These are phyloP conservation scores for Fusarium proliferatum DNA, from an alignment of 2,329 filamentous ascomycete species.

Conservation along the genomic window DNA sequence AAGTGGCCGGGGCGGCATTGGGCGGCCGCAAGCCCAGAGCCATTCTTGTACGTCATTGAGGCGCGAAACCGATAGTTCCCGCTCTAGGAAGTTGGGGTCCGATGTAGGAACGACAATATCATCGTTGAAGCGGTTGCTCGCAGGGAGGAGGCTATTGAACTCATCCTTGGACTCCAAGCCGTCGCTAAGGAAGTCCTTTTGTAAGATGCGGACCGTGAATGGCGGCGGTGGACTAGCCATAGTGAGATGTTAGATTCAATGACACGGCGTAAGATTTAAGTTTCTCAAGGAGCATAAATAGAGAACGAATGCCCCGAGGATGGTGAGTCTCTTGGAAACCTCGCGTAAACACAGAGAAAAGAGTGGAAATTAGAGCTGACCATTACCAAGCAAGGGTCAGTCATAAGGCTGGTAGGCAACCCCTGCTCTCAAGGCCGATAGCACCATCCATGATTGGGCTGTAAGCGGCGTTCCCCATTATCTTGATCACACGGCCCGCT, in stretches of 20 bases:
- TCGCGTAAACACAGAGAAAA: not conserved
- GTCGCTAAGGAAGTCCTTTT: not conserved
- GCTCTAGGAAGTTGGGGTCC: conserved; percentile 30
- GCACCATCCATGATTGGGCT: not conserved
- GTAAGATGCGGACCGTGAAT: conserved; percentile 20
- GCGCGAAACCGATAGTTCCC: conserved; percentile 29
- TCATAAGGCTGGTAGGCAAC: conserved; percentile 23
- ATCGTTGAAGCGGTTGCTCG: conserved; percentile 26
- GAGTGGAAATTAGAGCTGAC: conserved; percentile 15
- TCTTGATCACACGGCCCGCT: not conserved
- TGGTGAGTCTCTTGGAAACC: not conserved
- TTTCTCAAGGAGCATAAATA: not conserved
- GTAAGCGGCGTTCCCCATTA: not conserved
- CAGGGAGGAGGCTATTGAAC: conserved; percentile 13
- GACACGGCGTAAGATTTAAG: not conserved
- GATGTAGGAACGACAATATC: conserved; percentile 26
- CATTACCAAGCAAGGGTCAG: conserved; percentile 23
- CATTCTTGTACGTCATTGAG: conserved; percentile 30
- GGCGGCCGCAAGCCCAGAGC: conserved; percentile 41
- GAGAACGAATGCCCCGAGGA: not conserved
- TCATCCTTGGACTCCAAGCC: not conserved
- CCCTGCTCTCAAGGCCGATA: not conserved
- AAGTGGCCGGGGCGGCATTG: conserved; percentile 52
- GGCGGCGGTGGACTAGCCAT: conserved; percentile 27
- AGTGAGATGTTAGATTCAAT: not conserved